Evolutionary conservation across 306 rosid species (phyloP).

Genomic region (Lathyrus tuberosus): DNA sequence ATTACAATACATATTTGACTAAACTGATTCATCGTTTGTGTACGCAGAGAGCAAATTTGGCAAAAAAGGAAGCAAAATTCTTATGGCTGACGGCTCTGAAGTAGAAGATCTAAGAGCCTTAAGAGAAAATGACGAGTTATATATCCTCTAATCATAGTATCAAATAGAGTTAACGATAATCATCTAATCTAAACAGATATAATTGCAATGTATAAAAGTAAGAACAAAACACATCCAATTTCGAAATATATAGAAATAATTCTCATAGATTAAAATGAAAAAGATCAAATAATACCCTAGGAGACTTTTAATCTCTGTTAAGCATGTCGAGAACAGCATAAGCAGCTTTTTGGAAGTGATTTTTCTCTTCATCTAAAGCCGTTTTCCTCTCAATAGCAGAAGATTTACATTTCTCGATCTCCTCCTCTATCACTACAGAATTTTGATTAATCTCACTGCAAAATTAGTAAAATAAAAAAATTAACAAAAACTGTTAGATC

Average conservation of each 20-base stretch:
- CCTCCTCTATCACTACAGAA: slow-evolving; percentile 60
- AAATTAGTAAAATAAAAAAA: too few relatives aligned
- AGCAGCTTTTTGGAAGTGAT: slow-evolving; percentile 79
- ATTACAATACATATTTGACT: slow-evolving; percentile 16
- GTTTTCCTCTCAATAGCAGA: slow-evolving; percentile 67
- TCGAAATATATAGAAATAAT: not conserved
- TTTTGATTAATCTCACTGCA: slow-evolving; percentile 70
- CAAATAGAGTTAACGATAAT: slow-evolving; percentile 15
- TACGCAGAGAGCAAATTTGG: slow-evolving; percentile 74
- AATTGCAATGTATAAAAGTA: slow-evolving; percentile 11
- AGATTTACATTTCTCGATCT: slow-evolving; percentile 67
- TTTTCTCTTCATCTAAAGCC: slow-evolving; percentile 68
- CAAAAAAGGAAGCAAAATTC: slow-evolving; percentile 63
- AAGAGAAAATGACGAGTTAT: slow-evolving; percentile 73
- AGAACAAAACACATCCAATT: slow-evolving; percentile 5
- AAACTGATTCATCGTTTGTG: slow-evolving; percentile 30
- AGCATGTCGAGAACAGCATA: slow-evolving; percentile 72
- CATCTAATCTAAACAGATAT: slow-evolving; percentile 14
- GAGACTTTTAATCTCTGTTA: slow-evolving; percentile 46
- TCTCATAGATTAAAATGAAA: not conserved
- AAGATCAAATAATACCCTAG: slow-evolving; percentile 33
- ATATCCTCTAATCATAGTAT: slow-evolving; percentile 50
- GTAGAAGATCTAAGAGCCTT: slow-evolving; percentile 67
- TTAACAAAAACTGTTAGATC: slow-evolving; percentile 5
- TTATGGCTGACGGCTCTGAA: slow-evolving; percentile 75